A percentile compares a stretch with the other conserved stretches of the same genome.
Evolutionary conservation across 495 filamentous ascomycete genomes (phyloP).

Genomic region (Apodospora peruviana): DNA sequence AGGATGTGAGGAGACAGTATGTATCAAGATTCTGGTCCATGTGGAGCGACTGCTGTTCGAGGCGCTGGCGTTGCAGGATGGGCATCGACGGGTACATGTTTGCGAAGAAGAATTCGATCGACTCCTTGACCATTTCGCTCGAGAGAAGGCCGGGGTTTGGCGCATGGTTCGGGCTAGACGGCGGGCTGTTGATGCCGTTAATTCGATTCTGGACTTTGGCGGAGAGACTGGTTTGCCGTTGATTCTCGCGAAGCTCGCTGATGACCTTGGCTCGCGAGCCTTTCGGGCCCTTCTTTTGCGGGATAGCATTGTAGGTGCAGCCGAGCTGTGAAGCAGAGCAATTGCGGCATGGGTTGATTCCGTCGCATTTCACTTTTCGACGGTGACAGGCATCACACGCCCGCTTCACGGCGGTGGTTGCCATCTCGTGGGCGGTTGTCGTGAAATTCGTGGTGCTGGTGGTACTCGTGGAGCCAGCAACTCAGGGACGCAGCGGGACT

Average conservation of each 20-base stretch:
- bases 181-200: constrained; percentile 37
- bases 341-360: constrained; percentile 64
- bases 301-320: constrained; percentile 79
- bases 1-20: constrained; percentile 72
- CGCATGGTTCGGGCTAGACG: constrained; percentile 38
- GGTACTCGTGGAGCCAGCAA: constrained; percentile 8
- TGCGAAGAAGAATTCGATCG: constrained; percentile 78
- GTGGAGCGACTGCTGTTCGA: constrained; percentile 59
- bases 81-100: constrained; percentile 82
- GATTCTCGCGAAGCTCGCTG: constrained; percentile 64
- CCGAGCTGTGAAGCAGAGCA: constrained; percentile 60
- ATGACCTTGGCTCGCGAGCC: constrained; percentile 78
- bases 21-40: constrained; percentile 63
- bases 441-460: constrained; percentile 1
- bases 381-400: constrained; percentile 81
- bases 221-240: constrained; percentile 54
- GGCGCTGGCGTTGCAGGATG: constrained; percentile 62
- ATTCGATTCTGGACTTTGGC: constrained; percentile 41
- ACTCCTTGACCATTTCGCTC: constrained; percentile 57
- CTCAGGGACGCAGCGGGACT: constrained; percentile 16
- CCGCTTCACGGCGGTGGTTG: constrained; percentile 53
- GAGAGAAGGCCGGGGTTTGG: constrained; percentile 54
- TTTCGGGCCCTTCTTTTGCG: constrained; percentile 83
- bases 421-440: constrained; percentile 1
- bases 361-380: constrained; percentile 76